Evolutionary conservation across 2,329 filamentous ascomycete genomes (phyloP).

Genomic region (Colletotrichum cuscutae): DNA sequence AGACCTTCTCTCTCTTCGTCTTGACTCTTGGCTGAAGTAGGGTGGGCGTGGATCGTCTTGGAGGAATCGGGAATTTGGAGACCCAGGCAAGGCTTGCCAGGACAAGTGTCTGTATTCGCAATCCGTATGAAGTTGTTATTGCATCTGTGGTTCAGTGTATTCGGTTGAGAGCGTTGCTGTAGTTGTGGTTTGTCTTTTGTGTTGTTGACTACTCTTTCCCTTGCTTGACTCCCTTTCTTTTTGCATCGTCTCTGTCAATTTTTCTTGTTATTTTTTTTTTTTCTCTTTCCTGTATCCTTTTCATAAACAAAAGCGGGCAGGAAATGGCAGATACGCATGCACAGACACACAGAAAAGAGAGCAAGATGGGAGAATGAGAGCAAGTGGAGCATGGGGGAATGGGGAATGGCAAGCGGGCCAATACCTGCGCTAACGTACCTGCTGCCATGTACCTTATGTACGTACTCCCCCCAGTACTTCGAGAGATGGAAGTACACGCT

Average conservation of each 20-base stretch:
- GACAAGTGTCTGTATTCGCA: constrained; percentile 43
- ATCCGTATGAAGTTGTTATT: neutral
- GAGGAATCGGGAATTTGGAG: neutral
- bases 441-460: neutral
- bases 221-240: neutral
- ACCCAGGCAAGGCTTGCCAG: constrained; percentile 46
- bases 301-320: neutral
- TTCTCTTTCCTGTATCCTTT: neutral
- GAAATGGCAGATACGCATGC: neutral
- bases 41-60: neutral
- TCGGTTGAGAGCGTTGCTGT: neutral
- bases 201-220: neutral
- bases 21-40: neutral
- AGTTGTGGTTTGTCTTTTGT: neutral
- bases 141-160: neutral
- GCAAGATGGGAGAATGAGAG: neutral
- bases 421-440: constrained; percentile 7
- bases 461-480: too few relatives aligned
- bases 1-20: neutral
- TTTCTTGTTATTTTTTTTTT: neutral
- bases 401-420: constrained; percentile 1
- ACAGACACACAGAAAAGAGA: neutral
- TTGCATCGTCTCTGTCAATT: neutral
- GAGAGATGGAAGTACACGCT: neutral
- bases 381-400: neutral